phyloP scores from a whole-genome alignment of 164 flowering plant species.

The Taxillus chinensis region DNA sequence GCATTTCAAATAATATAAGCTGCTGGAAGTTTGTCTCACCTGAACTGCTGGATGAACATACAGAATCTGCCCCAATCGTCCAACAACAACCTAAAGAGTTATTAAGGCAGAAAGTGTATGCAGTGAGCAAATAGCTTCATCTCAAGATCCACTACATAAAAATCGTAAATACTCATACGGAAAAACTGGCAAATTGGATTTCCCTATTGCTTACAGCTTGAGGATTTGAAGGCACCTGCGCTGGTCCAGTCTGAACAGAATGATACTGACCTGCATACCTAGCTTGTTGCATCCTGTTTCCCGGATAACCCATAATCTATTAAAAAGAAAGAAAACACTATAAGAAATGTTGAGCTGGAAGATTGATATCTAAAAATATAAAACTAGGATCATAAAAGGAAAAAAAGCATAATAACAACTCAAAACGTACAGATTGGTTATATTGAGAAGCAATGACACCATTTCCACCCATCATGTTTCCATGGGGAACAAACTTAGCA shows the following conservation, averaged over 20 bases:
- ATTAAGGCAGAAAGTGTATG: background rate
- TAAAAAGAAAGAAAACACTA: slow-evolving; percentile 4
- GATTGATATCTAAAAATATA: background rate
- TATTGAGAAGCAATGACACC: slow-evolving; percentile 39
- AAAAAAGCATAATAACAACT: background rate
- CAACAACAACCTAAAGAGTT: slow-evolving; percentile 46
- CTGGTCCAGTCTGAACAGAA: slow-evolving; percentile 40
- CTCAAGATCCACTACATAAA: background rate
- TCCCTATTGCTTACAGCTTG: slow-evolving; percentile 45
- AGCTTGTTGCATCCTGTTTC: slow-evolving; percentile 39
- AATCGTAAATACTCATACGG: background rate
- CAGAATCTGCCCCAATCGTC: slow-evolving; percentile 55
- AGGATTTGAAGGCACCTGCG: slow-evolving; percentile 45
- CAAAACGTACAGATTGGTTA: slow-evolving; percentile 50
- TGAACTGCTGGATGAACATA: slow-evolving; percentile 55
- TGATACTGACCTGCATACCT: slow-evolving; percentile 46
- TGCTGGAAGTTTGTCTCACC: slow-evolving; percentile 29
- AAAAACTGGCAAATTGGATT: background rate
- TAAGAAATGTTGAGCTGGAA: background rate
- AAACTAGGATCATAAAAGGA: background rate
- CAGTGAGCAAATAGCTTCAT: background rate
- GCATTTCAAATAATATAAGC: background rate
- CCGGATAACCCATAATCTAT: slow-evolving; percentile 49
- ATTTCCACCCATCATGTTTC: slow-evolving; percentile 34
- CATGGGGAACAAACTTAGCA: slow-evolving; percentile 38